Conservation (phyloP, 441 rosid species). For the Erysimum cheiri region DNA sequence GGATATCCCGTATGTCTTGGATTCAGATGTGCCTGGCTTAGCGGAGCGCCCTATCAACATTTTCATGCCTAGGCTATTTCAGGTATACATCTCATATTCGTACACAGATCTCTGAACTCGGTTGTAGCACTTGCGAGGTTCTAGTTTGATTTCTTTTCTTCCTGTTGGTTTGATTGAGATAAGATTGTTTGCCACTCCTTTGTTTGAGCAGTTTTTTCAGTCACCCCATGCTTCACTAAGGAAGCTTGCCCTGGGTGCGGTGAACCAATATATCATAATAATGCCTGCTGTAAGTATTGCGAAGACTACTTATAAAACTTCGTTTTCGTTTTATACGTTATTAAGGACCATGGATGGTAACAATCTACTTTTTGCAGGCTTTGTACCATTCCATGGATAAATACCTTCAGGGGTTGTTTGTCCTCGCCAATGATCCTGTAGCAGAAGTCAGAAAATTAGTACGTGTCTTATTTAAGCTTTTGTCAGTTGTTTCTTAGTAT, state of each 20-base stretch:
- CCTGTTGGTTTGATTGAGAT: slow-evolving; percentile 7
- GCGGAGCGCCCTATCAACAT: slow-evolving; percentile 88
- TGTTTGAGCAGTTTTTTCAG: slow-evolving; percentile 81
- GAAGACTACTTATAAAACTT: slow-evolving; percentile 8
- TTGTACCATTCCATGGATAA: slow-evolving; percentile 80
- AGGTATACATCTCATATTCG: slow-evolving; percentile 58
- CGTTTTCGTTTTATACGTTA: slow-evolving; percentile 5
- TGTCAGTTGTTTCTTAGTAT: slow-evolving; percentile 23
- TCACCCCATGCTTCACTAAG: slow-evolving; percentile 88
- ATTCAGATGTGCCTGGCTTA: slow-evolving; percentile 86
- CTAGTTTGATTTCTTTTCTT: slow-evolving; percentile 28
- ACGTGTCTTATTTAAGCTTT: slow-evolving; percentile 28
- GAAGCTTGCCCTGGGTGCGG: slow-evolving; percentile 88
- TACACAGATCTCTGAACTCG: neutral
- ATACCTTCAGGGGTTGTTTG: slow-evolving; percentile 92
- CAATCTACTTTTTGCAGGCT: slow-evolving; percentile 59
- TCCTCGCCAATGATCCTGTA: slow-evolving; percentile 82
- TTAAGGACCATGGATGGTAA: slow-evolving; percentile 1
- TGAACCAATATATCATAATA: slow-evolving; percentile 86
- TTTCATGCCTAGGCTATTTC: slow-evolving; percentile 80
- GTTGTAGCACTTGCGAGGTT: slow-evolving; percentile 5
- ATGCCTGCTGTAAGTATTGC: slow-evolving; percentile 94
- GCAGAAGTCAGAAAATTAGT: slow-evolving; percentile 96
- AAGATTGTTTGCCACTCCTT: slow-evolving; percentile 27
- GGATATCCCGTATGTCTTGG: slow-evolving; percentile 93